phyloP scores from a whole-genome alignment of 768 basidiomycete species.

The Rhodotorula sphaerocarpa region DNA sequence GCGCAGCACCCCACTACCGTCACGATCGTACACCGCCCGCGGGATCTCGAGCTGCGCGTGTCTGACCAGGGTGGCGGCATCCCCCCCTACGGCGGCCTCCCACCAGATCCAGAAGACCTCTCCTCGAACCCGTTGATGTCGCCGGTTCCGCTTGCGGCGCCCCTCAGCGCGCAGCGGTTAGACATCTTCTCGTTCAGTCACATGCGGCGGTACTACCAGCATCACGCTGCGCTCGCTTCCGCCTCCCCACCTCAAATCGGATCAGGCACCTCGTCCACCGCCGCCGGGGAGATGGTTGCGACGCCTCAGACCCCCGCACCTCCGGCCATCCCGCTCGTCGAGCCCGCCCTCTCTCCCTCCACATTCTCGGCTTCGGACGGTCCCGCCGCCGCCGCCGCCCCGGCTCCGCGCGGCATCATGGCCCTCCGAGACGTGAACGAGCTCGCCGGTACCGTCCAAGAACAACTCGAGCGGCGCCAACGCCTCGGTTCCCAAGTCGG shows the following conservation, averaged over 20 bases:
- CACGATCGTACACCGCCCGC: constrained; percentile 65
- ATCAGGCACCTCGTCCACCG: too few relatives aligned
- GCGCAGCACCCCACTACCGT: constrained; percentile 56
- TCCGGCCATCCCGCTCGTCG: constrained; percentile 48
- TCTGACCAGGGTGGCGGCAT: constrained; percentile 62
- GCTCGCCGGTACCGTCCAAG: constrained; percentile 67
- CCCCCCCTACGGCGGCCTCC: constrained; percentile 62
- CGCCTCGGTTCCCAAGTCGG: neutral
- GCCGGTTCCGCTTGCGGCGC: constrained; percentile 4
- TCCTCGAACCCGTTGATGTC: constrained; percentile 8
- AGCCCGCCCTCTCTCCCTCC: constrained; percentile 31
- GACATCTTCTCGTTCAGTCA: constrained; percentile 79
- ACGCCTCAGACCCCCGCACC: neutral
- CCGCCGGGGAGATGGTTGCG: too few relatives aligned
- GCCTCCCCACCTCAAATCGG: neutral
- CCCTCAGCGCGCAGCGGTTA: constrained; percentile 39
- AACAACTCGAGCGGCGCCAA: constrained; percentile 53
- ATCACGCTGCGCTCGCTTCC: constrained; percentile 11
- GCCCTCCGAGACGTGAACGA: constrained; percentile 50
- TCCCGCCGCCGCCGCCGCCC: constrained; percentile 48
- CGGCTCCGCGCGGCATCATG: constrained; percentile 55
- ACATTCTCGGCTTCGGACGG: too few relatives aligned
- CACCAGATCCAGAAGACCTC: constrained; percentile 39
- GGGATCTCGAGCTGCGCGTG: constrained; percentile 71
- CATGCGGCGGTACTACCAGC: constrained; percentile 46